Base-by-base conservation (phyloP, 2,329 filamentous ascomycete genomes). In the Raffaelea arxii region DNA sequence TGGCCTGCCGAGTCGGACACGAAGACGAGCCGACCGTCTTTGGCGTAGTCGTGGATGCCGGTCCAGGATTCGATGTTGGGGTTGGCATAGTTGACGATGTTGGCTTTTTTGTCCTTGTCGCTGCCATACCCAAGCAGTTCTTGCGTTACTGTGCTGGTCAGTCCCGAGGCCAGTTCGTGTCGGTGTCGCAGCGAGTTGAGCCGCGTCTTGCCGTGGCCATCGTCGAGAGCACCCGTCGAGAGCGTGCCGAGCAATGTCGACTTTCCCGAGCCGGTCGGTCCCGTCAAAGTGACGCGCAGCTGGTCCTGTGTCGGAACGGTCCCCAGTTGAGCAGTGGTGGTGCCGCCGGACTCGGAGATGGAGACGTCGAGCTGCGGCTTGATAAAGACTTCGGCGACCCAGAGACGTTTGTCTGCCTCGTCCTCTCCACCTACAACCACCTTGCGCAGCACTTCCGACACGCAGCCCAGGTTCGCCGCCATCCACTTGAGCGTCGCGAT, bases 61-160 rank as follows among this genome's bases (percentile, higher is more conserved):
- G 86, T 82, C 92, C 92, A 98, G 1, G 89, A 90, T 49, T 88
- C 86, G 41, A 96, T 82, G 59, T 95, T 88, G 14, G 82, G 82
- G 49, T 84, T 83, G 3, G 86, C 82, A 61, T 94, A 97, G 60
- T 95, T 97, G 57, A 94, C 71, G 35, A 92, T 72, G 10, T 59
- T 59, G 23, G 59, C 59, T 4, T 70, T 66, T 37, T 75, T 73
- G n/a, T n/a, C n/a, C n/a, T n/a, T n/a, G n/a, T n/a, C n/a, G n/a
- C n/a, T n/a, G n/a, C n/a, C n/a, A 61, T 97, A 98, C 7, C 92
- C 92, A 51, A 98, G 77, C 10, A 98, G 72, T 62, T 97, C 92
- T 58, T 96, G 91, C 0, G 92, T 87, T 39, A 98, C 84, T 6
- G 91, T 97, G 59, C 89, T 96, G 2, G 92, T 98, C 52, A 95